Evolutionary conservation across 805 yeast species (phyloP).

Genomic region (Metschnikowia rubicola): DNA sequence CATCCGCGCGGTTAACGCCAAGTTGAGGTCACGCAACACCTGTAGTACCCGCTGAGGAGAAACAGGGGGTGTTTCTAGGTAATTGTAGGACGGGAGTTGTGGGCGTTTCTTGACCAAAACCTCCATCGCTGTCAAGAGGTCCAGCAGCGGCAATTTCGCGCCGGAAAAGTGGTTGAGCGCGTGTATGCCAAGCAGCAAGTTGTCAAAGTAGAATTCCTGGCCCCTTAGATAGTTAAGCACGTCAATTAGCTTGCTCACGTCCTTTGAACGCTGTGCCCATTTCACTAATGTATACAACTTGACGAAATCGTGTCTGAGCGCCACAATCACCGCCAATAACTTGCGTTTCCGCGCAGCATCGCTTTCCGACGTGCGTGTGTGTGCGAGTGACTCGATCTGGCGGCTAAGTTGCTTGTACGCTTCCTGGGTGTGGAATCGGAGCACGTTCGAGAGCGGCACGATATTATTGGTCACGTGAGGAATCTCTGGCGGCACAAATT

Average conservation of each 20-base stretch:
- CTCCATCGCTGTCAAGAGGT: conserved; percentile 80
- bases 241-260: conserved; percentile 75
- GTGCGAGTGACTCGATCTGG: conserved; percentile 56
- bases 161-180: conserved; percentile 70
- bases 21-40: conserved; percentile 66
- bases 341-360: conserved; percentile 65
- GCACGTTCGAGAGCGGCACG: conserved; percentile 57
- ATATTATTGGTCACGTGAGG: conserved; percentile 75
- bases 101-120: conserved; percentile 80
- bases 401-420: conserved; percentile 62
- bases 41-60: conserved; percentile 54
- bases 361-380: conserved; percentile 41
- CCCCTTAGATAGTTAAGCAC: conserved; percentile 82
- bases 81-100: conserved; percentile 60
- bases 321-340: conserved; percentile 65
- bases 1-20: conserved; percentile 68
- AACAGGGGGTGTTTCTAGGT: conserved; percentile 48
- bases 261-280: conserved; percentile 77
- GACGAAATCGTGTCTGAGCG: conserved; percentile 76
- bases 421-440: conserved; percentile 56
- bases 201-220: conserved; percentile 66
- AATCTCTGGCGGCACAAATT: conserved; percentile 34
- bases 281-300: conserved; percentile 81
- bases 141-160: conserved; percentile 92
- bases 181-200: conserved; percentile 61